Base-by-base conservation (phyloP, 345 rosid species). In the Citrus glauca region DNA sequence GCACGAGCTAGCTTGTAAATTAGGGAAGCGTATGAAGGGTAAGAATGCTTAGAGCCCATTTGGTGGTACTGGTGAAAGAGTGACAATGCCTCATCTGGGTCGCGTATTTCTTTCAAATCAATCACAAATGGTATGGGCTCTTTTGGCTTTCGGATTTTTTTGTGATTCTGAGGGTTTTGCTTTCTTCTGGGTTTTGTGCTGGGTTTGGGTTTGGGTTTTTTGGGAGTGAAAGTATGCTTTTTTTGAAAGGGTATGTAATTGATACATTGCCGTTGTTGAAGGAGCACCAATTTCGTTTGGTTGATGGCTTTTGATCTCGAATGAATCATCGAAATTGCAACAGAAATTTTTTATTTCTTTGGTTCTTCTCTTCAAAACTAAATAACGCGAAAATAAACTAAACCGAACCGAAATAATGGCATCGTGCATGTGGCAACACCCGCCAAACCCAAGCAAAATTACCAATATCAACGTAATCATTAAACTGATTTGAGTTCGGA, bases 1-100 rank as follows among this genome's bases (percentile, higher is more conserved):
- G 87, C 85, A 62, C 82, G 90, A 53, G 97, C 94, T 6, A 93
- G 92, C 82, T 88, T 92, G 87, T 92, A 93, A 27, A 91, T 73
- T 65, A 95, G 91, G 45, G 96, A 88, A 66, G 98, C 86, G 72
- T 90, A 89, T 7, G 99, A 93, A 78, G 99, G 89, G 84, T 91
- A 95, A 69, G 91, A 92, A 24, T 92, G 98, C 24, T 84, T 84
- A 72, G 85, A 89, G 32, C 97, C 99, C 85, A 67, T 83, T 70
- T 82, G 75, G 27, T 81, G 88, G 80, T 87, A 82, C 25, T 83
- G 86, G 35, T 90, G 81, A 81, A 92, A 93, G 80, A 95, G 93
- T 71, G 93, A 82, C 63, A 93, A 66, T 0, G 97, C 98, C 72
- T 91, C 87, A 32, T 86, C 89, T 24, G 98, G 82, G 81, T 88